Percentiles rank a stretch among this genome's conserved stretches.
Conservation (phyloP, 345 rosid species). For the Passiflora organensis region DNA sequence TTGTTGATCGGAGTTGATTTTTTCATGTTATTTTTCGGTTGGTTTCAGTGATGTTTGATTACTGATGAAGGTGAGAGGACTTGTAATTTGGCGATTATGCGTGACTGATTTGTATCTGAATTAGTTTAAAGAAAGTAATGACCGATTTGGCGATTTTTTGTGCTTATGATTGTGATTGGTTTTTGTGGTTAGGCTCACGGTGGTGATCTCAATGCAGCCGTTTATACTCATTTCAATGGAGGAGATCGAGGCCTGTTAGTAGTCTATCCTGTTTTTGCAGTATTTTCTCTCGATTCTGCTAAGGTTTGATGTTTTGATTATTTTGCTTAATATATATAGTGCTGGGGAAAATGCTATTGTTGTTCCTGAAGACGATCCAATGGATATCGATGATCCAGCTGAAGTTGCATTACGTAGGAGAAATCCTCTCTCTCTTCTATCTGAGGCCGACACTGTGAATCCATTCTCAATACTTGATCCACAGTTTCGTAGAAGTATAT, state of each 20-base stretch:
- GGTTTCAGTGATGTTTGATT: too few species aligned
- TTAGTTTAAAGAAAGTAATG: too few species aligned
- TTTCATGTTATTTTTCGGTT: background rate
- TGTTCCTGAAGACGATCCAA: conserved; percentile 48
- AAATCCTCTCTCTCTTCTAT: conserved; percentile 34
- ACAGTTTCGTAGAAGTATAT: conserved; percentile 33
- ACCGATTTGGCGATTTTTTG: background rate
- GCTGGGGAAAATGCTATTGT: conserved; percentile 21
- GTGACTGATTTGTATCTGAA: too few species aligned
- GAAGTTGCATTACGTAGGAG: conserved; percentile 27
- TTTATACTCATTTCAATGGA: conserved; percentile 79
- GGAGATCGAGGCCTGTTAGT: conserved; percentile 69
- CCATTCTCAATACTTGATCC: conserved; percentile 50
- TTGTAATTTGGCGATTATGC: too few species aligned
- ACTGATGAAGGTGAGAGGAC: too few species aligned
- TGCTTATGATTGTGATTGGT: background rate
- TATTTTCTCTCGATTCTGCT: background rate
- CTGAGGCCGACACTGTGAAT: conserved; percentile 33
- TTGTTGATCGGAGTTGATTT: background rate
- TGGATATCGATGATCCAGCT: conserved; percentile 83
- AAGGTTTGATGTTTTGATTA: conserved; percentile 5
- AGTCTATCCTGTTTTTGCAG: background rate
- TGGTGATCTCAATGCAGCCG: conserved; percentile 92
- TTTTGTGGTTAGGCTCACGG: conserved; percentile 58
- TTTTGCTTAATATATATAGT: background rate